These are phyloP conservation scores for Colletotrichum musicola DNA, from an alignment of 2,329 filamentous ascomycete genomes.

Conservation along the genomic window DNA sequence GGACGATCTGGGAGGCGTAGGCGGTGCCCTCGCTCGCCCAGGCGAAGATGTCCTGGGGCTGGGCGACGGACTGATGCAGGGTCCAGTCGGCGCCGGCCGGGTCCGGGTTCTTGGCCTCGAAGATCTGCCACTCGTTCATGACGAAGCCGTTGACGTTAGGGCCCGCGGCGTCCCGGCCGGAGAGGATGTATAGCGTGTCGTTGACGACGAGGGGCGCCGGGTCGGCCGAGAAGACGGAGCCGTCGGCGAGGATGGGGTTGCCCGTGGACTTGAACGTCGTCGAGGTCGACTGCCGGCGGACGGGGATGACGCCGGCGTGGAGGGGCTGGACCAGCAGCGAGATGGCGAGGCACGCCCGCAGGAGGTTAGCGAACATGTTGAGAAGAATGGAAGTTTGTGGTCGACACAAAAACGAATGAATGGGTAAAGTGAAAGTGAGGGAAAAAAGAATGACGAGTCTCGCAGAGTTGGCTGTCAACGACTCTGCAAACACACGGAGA, in stretches of 20 bases:
- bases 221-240: conserved; percentile 53
- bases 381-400: conserved; percentile 1
- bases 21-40: conserved; percentile 51
- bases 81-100: conserved; percentile 50
- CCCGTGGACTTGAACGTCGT: conserved; percentile 47
- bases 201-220: conserved; percentile 54
- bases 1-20: conserved; percentile 52
- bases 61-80: conserved; percentile 47
- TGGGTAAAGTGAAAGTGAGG: background rate
- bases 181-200: conserved; percentile 52
- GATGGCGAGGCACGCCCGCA: conserved; percentile 21
- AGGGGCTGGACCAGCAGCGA: conserved; percentile 30
- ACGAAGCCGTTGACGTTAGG: conserved; percentile 47
- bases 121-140: conserved; percentile 54
- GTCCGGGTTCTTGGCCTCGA: conserved; percentile 45
- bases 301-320: conserved; percentile 20
- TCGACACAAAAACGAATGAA: conserved; percentile 1
- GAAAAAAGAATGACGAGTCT: conserved; percentile 7
- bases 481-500: too few species aligned
- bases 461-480: conserved; percentile 1
- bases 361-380: conserved; percentile 14
- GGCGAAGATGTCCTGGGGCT: conserved; percentile 48
- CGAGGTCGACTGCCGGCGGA: conserved; percentile 35
- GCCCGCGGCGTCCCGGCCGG: conserved; percentile 50
- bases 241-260: conserved; percentile 53